Percentiles rank a stretch among this genome's conserved stretches.
Evolutionary conservation across 441 rosid genomes (phyloP).

Genomic region (Bruguiera hainesii): DNA sequence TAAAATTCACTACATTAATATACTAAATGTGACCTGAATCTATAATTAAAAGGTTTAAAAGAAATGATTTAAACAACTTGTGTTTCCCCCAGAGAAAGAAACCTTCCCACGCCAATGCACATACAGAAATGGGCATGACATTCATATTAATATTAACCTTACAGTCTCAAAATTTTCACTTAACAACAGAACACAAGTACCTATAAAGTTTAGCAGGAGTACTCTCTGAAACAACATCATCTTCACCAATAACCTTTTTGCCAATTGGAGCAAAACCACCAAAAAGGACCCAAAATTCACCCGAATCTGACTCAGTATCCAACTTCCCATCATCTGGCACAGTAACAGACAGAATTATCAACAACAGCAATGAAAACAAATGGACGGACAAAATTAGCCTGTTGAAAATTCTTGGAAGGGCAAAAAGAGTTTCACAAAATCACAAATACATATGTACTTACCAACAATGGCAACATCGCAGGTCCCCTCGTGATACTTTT

Average conservation of each 20-base stretch:
- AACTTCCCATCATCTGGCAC: constrained; percentile 91
- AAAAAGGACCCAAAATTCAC: constrained; percentile 98
- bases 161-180: neutral
- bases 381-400: neutral
- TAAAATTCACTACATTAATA: neutral
- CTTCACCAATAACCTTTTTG: constrained; percentile 78
- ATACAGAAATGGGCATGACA: neutral
- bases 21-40: too few relatives aligned
- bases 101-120: neutral
- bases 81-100: too few relatives aligned
- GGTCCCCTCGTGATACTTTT: constrained; percentile 87
- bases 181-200: constrained; percentile 30
- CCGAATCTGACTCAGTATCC: constrained; percentile 97
- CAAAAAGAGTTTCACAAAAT: constrained; percentile 8
- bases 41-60: too few relatives aligned
- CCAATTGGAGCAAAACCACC: constrained; percentile 99
- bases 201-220: constrained; percentile 77
- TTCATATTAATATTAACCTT: neutral
- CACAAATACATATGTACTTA: constrained; percentile 38
- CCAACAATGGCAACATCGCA: constrained; percentile 97
- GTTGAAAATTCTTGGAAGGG: constrained; percentile 7
- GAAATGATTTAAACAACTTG: too few relatives aligned
- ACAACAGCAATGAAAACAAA: constrained; percentile 5
- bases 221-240: constrained; percentile 65
- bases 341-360: neutral